Conservation (phyloP, 1,284 basidiomycete species). For the Sporisorium graminicola region DNA sequence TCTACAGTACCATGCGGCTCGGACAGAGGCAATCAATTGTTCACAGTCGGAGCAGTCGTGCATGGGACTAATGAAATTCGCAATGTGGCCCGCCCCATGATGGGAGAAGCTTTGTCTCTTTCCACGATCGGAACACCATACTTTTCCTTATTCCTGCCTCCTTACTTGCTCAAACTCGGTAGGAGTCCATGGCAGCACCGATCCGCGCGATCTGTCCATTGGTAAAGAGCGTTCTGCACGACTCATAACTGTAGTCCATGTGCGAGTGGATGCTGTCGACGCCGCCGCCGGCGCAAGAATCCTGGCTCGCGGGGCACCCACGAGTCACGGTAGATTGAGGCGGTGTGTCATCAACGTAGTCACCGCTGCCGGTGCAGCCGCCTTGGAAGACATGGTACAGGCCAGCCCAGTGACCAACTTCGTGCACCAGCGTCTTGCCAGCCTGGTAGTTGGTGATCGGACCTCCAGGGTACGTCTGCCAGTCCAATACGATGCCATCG, state of each 20-base stretch:
- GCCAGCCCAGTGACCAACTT: constrained; percentile 72
- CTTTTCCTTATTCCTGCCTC: neutral
- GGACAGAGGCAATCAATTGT: too few species aligned
- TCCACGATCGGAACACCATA: too few species aligned
- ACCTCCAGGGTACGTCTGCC: constrained; percentile 71
- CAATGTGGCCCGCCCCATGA: too few species aligned
- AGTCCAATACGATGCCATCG: constrained; percentile 43
- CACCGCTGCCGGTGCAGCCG: constrained; percentile 74
- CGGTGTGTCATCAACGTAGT: constrained; percentile 74
- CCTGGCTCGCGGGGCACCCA: constrained; percentile 42
- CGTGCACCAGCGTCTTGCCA: constrained; percentile 75
- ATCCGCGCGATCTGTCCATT: constrained; percentile 36
- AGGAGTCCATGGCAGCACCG: constrained; percentile 29
- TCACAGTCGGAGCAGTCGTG: too few species aligned
- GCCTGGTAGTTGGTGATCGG: constrained; percentile 72
- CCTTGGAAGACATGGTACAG: constrained; percentile 77
- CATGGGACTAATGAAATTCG: too few species aligned
- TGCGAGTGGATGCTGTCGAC: constrained; percentile 32
- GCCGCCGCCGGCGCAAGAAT: constrained; percentile 49
- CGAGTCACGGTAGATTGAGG: constrained; percentile 38
- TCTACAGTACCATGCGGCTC: too few species aligned
- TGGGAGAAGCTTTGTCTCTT: too few species aligned
- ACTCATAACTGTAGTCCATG: constrained; percentile 47
- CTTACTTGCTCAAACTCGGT: constrained; percentile 19
- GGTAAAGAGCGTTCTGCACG: constrained; percentile 30